Evolutionary conservation across 2,329 filamentous ascomycete genomes (phyloP).

Genomic region (Coleophoma crateriformis): DNA sequence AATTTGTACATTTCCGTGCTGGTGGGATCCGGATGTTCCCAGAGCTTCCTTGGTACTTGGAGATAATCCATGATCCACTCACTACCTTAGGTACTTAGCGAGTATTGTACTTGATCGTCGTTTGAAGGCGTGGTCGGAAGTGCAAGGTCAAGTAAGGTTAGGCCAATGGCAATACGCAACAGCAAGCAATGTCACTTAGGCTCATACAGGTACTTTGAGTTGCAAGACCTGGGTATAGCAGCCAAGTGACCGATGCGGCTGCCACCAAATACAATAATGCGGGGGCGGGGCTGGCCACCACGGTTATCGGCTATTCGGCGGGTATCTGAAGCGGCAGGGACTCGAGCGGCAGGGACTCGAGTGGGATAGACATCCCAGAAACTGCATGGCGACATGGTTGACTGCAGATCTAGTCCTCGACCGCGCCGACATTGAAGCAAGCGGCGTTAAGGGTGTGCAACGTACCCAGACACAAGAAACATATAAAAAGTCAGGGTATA

Average conservation of each 20-base stretch:
- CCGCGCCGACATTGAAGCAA: no score
- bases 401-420: no score
- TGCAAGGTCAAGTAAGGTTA: neutral
- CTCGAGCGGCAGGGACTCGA: no score
- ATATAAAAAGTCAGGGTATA: no score
- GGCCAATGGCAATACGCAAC: neutral
- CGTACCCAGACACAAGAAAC: no score
- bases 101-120: neutral
- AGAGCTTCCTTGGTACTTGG: slow-evolving; percentile 52
- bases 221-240: neutral
- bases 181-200: neutral
- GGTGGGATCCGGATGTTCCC: slow-evolving; percentile 59
- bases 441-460: no score
- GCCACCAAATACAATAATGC: neutral
- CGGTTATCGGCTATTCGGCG: neutral
- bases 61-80: slow-evolving; percentile 12
- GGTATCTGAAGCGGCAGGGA: neutral
- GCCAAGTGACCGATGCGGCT: neutral
- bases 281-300: neutral
- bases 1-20: slow-evolving; percentile 62
- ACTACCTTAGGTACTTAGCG: neutral
- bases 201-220: neutral
- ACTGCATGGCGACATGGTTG: no score
- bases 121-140: neutral
- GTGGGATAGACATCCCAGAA: no score